phyloP scores from a whole-genome alignment of 768 basidiomycete species.

The Sporobolomyces roseus region DNA sequence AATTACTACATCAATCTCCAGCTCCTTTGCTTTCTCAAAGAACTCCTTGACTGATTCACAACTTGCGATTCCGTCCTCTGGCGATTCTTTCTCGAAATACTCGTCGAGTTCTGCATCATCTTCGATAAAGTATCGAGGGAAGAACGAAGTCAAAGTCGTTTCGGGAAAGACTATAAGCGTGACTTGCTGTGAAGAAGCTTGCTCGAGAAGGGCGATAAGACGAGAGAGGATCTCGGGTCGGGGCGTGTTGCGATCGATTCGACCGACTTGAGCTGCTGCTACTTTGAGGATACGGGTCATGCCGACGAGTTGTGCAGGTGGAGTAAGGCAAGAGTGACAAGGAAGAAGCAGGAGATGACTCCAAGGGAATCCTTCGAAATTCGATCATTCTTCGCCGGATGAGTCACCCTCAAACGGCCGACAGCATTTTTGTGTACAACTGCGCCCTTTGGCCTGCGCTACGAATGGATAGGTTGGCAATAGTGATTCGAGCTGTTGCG shows the following conservation, averaged over 20 bases:
- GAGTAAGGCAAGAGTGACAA: too few relatives aligned
- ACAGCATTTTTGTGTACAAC: too few relatives aligned
- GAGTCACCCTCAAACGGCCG: too few relatives aligned
- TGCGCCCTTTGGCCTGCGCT: too few relatives aligned
- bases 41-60: slow-evolving; percentile 42
- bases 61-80: slow-evolving; percentile 40
- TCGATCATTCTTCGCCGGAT: too few relatives aligned
- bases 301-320: too few relatives aligned
- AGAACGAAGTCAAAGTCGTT: slow-evolving; percentile 45
- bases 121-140: slow-evolving; percentile 46
- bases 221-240: slow-evolving; percentile 42
- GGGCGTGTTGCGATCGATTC: slow-evolving; percentile 45
- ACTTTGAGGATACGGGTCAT: slow-evolving; percentile 47
- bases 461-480: too few relatives aligned
- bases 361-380: too few relatives aligned
- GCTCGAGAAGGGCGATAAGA: slow-evolving; percentile 43
- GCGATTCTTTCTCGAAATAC: slow-evolving; percentile 45
- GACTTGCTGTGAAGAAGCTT: slow-evolving; percentile 10
- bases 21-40: slow-evolving; percentile 43
- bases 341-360: too few relatives aligned
- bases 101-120: slow-evolving; percentile 46
- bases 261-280: slow-evolving; percentile 48
- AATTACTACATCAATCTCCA: slow-evolving; percentile 47
- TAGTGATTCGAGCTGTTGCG: too few relatives aligned
- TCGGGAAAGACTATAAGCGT: slow-evolving; percentile 38